Conservation (phyloP, 179 eudicot species). For the Silene vulgaris region DNA sequence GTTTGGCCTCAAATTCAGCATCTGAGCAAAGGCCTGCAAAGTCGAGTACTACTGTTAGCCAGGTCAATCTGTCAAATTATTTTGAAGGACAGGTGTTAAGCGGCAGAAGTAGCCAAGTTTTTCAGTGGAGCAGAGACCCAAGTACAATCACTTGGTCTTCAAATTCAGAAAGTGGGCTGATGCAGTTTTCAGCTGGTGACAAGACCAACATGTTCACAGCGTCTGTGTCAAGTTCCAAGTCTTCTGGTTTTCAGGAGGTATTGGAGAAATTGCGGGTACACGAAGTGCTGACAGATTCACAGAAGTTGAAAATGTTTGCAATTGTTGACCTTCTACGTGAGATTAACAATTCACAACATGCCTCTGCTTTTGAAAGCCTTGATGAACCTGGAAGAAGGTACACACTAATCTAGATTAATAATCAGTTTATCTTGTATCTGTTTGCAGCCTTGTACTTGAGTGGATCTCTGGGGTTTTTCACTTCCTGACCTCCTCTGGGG, state of each 20-base stretch:
- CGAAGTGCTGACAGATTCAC: conserved; percentile 40
- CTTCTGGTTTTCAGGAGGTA: conserved; percentile 41
- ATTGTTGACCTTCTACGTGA: conserved; percentile 70
- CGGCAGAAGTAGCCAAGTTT: conserved; percentile 31
- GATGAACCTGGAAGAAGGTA: conserved; percentile 98
- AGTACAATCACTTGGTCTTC: conserved; percentile 31
- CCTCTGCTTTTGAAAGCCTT: conserved; percentile 77
- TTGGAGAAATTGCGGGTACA: conserved; percentile 46
- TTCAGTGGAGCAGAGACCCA: conserved; percentile 49
- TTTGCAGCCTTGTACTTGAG: conserved; percentile 7
- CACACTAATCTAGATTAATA: conserved; percentile 1
- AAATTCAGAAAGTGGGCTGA: conserved; percentile 34
- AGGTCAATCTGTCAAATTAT: conserved; percentile 60
- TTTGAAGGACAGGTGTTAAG: conserved; percentile 53
- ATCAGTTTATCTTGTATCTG: not conserved
- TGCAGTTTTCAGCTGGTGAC: conserved; percentile 33
- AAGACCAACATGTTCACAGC: conserved; percentile 32
- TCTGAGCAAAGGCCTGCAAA: conserved; percentile 27
- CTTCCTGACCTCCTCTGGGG: conserved; percentile 6
- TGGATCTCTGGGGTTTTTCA: conserved; percentile 5
- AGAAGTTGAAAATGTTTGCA: conserved; percentile 61
- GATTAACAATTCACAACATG: conserved; percentile 47
- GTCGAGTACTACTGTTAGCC: conserved; percentile 32
- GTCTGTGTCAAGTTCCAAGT: conserved; percentile 41
- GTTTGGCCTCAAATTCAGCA: conserved; percentile 34